Evolutionary conservation across 352 stramenopile species (phyloP).

Genomic region (Globisporangium alternatum): DNA sequence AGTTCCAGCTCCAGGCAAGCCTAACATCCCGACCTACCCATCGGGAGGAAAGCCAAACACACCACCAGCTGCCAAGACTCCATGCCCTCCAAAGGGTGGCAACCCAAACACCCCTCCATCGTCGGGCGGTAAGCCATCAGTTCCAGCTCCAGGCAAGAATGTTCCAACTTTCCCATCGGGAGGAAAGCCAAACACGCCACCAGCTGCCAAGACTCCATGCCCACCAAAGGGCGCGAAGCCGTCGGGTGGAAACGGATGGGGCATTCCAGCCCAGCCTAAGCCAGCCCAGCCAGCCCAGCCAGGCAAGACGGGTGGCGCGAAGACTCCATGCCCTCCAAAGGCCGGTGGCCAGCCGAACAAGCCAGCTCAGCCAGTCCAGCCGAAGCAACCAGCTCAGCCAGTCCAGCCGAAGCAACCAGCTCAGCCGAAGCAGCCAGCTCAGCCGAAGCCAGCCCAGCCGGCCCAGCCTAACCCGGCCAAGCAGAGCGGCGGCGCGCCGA

Average conservation of each 20-base stretch:
- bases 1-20: background rate
- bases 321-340: background rate
- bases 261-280: background rate
- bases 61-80: conserved; percentile 7
- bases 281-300: background rate
- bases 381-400: conserved; percentile 6
- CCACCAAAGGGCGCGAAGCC: conserved; percentile 1
- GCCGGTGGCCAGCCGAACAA: conserved; percentile 1
- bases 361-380: conserved; percentile 2
- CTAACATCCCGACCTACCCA: background rate
- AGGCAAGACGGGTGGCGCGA: background rate
- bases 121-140: no score
- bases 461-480: conserved; percentile 8
- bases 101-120: conserved; percentile 5
- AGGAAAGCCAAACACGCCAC: conserved; percentile 8
- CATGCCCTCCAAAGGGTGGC: conserved; percentile 9
- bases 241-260: background rate
- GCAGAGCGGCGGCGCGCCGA: conserved; percentile 5
- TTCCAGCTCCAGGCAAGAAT: background rate
- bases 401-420: background rate
- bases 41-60: conserved; percentile 9
- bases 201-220: conserved; percentile 11
- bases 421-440: background rate
- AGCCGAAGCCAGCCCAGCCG: background rate
- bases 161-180: conserved; percentile 1